Base-by-base conservation (phyloP, 129 eudicot species). In the Apium graveolens region DNA sequence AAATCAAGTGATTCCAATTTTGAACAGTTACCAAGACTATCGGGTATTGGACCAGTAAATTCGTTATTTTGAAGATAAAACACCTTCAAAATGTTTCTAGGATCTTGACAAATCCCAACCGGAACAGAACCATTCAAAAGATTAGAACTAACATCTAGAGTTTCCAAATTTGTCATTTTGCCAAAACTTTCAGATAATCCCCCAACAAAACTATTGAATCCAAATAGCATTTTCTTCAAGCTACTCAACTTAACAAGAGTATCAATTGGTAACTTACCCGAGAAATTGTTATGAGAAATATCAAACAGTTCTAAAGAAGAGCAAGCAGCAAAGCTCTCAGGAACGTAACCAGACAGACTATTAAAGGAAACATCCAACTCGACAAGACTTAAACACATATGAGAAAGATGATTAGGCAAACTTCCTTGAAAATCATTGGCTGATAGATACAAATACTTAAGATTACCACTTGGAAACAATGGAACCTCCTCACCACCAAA, bases 1-100 rank as follows among this genome's bases (percentile, higher is more conserved):
- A 95, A 87, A 88, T 95, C 98, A 83, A 95, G 97, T 1, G 98
- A 90, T 29, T 83, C 89, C 74, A 95, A 43, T 35, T 87, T 45
- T 1, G 98, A 82, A 77, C 98, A 95, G 26, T 95, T 91, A 11
- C 92, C 76, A 63, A 95, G 77, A 79, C 75, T 68, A 8, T 82
- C 81, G 11, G 98, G 98, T 12, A 95, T 86, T 10, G 85, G 73
- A 70, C 98, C 98, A 3, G 82, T 77, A 34, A 91, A 80, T 66
- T 60, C 38, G 73, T 95, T 95, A 39, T 95, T 91, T 88, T 95
- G 98, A 77, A 95, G 86, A 71, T 83, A 90, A 81, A 95, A 84
- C 80, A 85, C 90, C 78, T 85, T 86, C 73, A 95, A 85, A 44
- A 80, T 78, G 80, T 62, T 78, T 14, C 74, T 70, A 8, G 86